Percentiles rank a stretch among this genome's conserved stretches.
Conservation (phyloP, 2,329 filamentous ascomycete species). For the Ramichloridium luteum region DNA sequence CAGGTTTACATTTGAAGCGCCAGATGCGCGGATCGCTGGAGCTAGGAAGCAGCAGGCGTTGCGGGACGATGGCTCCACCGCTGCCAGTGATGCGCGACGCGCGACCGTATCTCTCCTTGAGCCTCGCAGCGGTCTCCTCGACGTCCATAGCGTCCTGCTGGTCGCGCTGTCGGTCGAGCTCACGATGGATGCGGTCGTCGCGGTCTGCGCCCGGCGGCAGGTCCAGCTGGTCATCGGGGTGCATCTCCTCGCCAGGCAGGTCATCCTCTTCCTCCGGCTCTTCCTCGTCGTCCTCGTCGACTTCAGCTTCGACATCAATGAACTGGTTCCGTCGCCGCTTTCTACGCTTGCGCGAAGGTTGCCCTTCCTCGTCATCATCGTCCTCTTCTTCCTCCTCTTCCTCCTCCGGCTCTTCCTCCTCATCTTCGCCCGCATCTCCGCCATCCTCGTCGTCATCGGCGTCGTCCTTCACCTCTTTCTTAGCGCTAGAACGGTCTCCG, state of each 20-base stretch:
- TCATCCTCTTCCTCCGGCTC: constrained; percentile 83
- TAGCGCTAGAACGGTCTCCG: too few species aligned
- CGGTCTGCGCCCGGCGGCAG: constrained; percentile 60
- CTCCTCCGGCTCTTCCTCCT: constrained; percentile 31
- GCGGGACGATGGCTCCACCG: constrained; percentile 68
- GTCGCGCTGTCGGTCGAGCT: constrained; percentile 85
- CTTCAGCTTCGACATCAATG: constrained; percentile 96
- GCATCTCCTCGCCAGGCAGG: constrained; percentile 70
- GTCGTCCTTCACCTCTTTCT: constrained; percentile 26
- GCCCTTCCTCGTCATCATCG: constrained; percentile 35
- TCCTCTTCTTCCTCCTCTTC: constrained; percentile 24
- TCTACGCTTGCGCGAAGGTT: constrained; percentile 67
- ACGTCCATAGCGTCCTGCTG: constrained; percentile 79
- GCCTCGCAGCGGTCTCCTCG: constrained; percentile 78
- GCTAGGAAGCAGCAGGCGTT: constrained; percentile 75
- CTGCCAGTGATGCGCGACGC: constrained; percentile 51
- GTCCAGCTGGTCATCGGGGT: constrained; percentile 79
- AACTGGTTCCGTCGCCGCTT: constrained; percentile 69
- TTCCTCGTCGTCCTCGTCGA: constrained; percentile 85
- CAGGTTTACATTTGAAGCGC: constrained; percentile 84
- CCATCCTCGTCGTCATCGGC: constrained; percentile 43
- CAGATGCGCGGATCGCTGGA: constrained; percentile 95
- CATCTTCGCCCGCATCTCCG: constrained; percentile 52
- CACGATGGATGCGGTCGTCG: constrained; percentile 84
- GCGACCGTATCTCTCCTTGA: constrained; percentile 80